Conservation (phyloP, 306 rosid genomes). For the Vigna radiata region DNA sequence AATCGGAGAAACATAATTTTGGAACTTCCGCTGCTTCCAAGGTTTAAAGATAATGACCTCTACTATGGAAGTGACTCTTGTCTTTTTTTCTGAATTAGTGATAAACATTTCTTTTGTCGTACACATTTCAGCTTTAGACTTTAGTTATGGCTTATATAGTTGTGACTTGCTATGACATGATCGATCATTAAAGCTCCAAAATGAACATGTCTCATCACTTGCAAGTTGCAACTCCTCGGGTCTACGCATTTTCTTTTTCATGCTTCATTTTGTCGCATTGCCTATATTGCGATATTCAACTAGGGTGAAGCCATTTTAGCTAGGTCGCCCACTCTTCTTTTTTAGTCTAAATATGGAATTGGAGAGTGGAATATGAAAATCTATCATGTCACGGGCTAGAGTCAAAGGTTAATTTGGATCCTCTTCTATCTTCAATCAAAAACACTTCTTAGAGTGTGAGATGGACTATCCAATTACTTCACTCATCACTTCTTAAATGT, state of each 20-base stretch:
- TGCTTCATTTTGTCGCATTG: constrained; percentile 14
- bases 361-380: neutral
- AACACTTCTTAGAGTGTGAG: neutral
- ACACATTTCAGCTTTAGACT: constrained; percentile 30
- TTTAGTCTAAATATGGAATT: constrained; percentile 19
- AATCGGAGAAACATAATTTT: no score
- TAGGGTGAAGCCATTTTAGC: neutral
- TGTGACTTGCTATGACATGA: constrained; percentile 40
- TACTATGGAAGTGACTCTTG: constrained; percentile 14
- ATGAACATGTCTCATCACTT: constrained; percentile 40
- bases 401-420: constrained; percentile 15
- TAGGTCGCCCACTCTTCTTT: constrained; percentile 16
- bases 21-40: no score
- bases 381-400: neutral
- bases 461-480: neutral
- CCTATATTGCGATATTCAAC: constrained; percentile 15
- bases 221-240: constrained; percentile 26
- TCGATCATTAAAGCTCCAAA: constrained; percentile 38
- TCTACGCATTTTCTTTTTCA: constrained; percentile 24
- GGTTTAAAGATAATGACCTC: constrained; percentile 45
- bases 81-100: neutral
- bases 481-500: no score
- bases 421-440: constrained; percentile 4
- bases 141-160: constrained; percentile 36
- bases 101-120: constrained; percentile 20